Conservation (phyloP, 805 yeast genomes). For the Myxozyma nipponensis region DNA sequence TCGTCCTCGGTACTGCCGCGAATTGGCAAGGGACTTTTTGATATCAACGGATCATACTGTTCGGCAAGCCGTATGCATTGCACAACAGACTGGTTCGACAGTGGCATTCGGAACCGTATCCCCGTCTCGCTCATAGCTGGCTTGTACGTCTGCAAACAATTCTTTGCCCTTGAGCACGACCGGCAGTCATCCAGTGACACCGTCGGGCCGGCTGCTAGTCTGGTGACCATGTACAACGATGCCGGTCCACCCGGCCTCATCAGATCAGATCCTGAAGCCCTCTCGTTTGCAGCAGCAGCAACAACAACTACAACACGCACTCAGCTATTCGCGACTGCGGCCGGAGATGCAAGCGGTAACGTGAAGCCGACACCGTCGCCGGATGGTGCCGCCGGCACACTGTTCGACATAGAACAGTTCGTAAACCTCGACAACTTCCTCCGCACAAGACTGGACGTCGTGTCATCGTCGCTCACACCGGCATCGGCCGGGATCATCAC, state of each 20-base stretch:
- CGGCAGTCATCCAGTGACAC: too few relatives aligned
- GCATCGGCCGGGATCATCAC: background rate
- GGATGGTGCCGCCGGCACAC: too few relatives aligned
- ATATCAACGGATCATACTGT: conserved; percentile 14
- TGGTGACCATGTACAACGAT: too few relatives aligned
- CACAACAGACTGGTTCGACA: conserved; percentile 21
- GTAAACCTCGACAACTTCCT: conserved; percentile 19
- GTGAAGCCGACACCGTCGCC: too few relatives aligned
- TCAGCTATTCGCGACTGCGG: too few relatives aligned
- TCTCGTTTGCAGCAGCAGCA: background rate
- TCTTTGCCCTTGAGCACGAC: too few relatives aligned
- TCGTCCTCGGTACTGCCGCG: conserved; percentile 14
- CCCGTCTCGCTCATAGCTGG: conserved; percentile 10
- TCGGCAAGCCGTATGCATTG: conserved; percentile 5
- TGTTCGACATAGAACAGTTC: conserved; percentile 21
- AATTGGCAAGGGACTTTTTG: conserved; percentile 18
- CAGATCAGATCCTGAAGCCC: too few relatives aligned
- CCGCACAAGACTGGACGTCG: conserved; percentile 7
- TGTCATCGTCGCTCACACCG: background rate
- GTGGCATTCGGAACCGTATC: conserved; percentile 12
- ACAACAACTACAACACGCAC: too few relatives aligned
- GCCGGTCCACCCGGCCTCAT: too few relatives aligned
- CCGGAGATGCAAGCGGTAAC: too few relatives aligned
- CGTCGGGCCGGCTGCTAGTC: too few relatives aligned
- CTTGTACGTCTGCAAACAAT: conserved; percentile 19